A percentile compares a stretch with the other conserved stretches of the same genome.
These are phyloP conservation scores for Clonostachys solani DNA, from an alignment of 2,329 filamentous ascomycete species.

Conservation along the genomic window DNA sequence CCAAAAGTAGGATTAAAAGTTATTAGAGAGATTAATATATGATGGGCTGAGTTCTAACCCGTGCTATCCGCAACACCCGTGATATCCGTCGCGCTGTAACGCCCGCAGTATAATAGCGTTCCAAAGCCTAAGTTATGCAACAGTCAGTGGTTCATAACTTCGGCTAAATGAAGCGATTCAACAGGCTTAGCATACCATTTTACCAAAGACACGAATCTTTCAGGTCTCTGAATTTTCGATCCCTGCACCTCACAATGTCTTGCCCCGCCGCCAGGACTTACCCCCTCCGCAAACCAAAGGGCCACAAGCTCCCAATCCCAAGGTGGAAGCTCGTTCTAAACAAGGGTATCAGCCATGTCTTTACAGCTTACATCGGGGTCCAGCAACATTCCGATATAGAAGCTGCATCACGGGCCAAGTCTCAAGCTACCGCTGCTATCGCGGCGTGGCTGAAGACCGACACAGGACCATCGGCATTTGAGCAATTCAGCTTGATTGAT, in stretches of 20 bases:
- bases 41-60: no score
- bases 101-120: no score
- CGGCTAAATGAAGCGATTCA: no score
- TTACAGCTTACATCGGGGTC: slow-evolving; percentile 18
- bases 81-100: no score
- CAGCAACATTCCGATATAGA: slow-evolving; percentile 11
- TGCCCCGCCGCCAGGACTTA: slow-evolving; percentile 10
- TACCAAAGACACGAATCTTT: no score
- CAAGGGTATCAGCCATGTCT: slow-evolving; percentile 8
- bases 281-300: slow-evolving; percentile 16
- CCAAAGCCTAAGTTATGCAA: no score
- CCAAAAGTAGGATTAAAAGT: no score
- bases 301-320: slow-evolving; percentile 20
- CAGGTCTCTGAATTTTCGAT: neutral
- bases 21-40: no score
- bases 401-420: slow-evolving; percentile 1
- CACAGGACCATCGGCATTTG: slow-evolving; percentile 3
- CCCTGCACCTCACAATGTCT: neutral
- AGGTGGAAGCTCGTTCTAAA: slow-evolving; percentile 17
- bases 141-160: no score
- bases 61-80: no score
- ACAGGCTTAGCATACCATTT: no score
- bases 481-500: slow-evolving; percentile 12
- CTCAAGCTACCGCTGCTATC: neutral
- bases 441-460: slow-evolving; percentile 1